These are phyloP conservation scores for Fusarium circinatum DNA, from an alignment of 2,329 filamentous ascomycete genomes.

Conservation along the genomic window DNA sequence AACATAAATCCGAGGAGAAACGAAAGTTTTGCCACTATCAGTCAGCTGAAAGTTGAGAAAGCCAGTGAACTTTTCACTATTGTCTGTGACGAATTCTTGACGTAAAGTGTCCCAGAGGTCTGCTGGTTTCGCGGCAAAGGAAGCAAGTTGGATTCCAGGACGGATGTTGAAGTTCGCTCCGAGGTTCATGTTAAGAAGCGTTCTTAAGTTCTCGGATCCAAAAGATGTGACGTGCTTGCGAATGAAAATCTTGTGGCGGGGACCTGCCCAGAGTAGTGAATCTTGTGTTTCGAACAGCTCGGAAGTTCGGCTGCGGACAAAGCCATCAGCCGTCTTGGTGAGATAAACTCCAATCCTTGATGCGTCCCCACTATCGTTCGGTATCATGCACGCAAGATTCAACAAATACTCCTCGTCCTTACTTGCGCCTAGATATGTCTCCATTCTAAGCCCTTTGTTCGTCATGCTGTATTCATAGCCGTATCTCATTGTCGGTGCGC, in stretches of 20 bases:
- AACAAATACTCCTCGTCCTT: neutral
- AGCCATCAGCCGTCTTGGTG: neutral
- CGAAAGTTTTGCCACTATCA: accelerated
- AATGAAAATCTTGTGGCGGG: neutral
- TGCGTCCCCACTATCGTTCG: accelerated
- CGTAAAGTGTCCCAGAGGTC: neutral
- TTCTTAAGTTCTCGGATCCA: too few species aligned
- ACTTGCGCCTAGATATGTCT: neutral
- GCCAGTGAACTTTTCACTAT: neutral
- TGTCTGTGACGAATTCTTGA: neutral
- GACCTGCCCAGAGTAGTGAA: neutral
- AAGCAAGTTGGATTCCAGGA: neutral
- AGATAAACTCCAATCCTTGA: neutral
- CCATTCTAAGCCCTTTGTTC: neutral
- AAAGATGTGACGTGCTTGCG: neutral
- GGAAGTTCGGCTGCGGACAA: neutral
- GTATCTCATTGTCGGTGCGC: neutral
- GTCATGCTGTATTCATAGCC: slow-evolving; percentile 1
- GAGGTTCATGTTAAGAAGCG: too few species aligned
- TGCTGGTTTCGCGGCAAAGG: slow-evolving; percentile 3
- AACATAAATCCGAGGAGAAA: neutral
- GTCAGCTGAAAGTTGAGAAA: slow-evolving; percentile 5
- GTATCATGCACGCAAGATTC: neutral
- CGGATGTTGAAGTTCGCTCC: too few species aligned
- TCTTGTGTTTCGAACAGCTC: neutral